These are phyloP conservation scores for Aurinia saxatilis DNA, from an alignment of 345 rosid species.

Conservation along the genomic window DNA sequence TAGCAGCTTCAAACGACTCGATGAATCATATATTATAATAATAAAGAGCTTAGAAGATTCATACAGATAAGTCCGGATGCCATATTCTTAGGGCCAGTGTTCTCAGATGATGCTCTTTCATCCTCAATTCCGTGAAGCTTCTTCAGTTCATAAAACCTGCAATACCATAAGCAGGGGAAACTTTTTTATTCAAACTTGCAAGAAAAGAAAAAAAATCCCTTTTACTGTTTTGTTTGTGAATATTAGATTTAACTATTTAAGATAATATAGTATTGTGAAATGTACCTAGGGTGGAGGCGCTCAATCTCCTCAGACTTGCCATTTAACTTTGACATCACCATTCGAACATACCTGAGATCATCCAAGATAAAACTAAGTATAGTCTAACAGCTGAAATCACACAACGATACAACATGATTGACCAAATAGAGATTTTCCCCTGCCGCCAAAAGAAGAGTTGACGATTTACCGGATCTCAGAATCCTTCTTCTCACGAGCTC, in stretches of 20 bases:
- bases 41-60: slow-evolving; percentile 8
- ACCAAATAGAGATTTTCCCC: background rate
- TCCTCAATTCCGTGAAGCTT: slow-evolving; percentile 69
- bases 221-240: background rate
- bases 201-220: background rate
- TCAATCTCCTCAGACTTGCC: slow-evolving; percentile 46
- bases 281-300: slow-evolving; percentile 72
- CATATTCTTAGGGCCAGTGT: slow-evolving; percentile 67
- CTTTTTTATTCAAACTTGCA: background rate
- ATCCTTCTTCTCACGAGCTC: slow-evolving; percentile 82
- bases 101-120: slow-evolving; percentile 48
- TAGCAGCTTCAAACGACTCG: background rate
- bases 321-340: slow-evolving; percentile 56
- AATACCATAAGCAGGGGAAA: background rate
- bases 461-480: slow-evolving; percentile 78
- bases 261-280: background rate
- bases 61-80: slow-evolving; percentile 74
- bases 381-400: background rate
- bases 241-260: background rate
- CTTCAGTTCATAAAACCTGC: slow-evolving; percentile 79
- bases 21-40: background rate
- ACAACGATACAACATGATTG: background rate
- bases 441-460: background rate
- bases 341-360: slow-evolving; percentile 64
- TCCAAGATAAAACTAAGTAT: background rate